phyloP scores from a whole-genome alignment of 2,329 filamentous ascomycete species.

The Colletotrichum noveboracense region DNA sequence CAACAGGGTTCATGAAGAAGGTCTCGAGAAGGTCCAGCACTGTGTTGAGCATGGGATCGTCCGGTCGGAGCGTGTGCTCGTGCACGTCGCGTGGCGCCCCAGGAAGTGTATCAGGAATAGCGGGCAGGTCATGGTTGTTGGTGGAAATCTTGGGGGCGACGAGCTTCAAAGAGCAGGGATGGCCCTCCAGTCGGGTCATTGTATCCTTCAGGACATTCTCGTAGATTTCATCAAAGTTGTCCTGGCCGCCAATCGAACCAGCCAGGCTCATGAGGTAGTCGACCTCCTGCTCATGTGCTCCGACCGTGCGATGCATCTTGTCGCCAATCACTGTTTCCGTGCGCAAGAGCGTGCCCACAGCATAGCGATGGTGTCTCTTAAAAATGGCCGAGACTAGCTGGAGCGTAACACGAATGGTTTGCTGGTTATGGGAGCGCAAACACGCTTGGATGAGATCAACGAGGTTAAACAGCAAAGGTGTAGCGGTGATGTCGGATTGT shows the following conservation, averaged over 20 bases:
- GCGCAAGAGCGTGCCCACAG: constrained; percentile 76
- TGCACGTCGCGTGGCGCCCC: constrained; percentile 66
- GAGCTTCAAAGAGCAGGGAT: constrained; percentile 74
- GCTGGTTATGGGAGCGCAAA: constrained; percentile 80
- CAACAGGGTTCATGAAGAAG: constrained; percentile 90
- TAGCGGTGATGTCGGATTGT: constrained; percentile 74
- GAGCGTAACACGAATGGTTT: constrained; percentile 88
- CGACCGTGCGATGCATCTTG: constrained; percentile 68
- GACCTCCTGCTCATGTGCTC: constrained; percentile 77
- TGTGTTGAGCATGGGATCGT: constrained; percentile 69
- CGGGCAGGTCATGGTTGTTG: constrained; percentile 62
- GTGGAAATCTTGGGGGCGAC: constrained; percentile 65
- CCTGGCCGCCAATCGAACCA: constrained; percentile 69
- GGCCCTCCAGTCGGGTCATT: constrained; percentile 70
- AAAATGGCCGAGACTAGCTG: constrained; percentile 87
- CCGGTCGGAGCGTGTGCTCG: constrained; percentile 65
- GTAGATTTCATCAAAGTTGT: constrained; percentile 76
- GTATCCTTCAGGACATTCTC: constrained; percentile 75
- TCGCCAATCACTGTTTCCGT: constrained; percentile 63
- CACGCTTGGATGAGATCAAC: constrained; percentile 90
- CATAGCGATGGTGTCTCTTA: constrained; percentile 86
- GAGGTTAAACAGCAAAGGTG: constrained; percentile 89
- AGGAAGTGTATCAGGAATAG: constrained; percentile 60
- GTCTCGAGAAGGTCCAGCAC: constrained; percentile 73
- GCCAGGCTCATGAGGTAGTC: constrained; percentile 74